These are phyloP conservation scores for Leccinum colubrinum DNA, from an alignment of 1,284 basidiomycete species.

Conservation along the genomic window DNA sequence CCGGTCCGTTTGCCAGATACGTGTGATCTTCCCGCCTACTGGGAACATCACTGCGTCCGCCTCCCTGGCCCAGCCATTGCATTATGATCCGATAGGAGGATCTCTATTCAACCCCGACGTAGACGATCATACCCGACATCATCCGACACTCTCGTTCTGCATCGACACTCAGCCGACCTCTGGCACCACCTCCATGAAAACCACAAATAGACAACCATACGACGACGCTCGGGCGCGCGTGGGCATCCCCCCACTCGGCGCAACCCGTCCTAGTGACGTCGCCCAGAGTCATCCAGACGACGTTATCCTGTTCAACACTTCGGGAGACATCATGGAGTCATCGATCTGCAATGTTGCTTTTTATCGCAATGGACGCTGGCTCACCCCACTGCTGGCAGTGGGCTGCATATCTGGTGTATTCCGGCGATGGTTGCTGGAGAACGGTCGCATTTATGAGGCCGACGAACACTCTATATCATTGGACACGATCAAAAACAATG, in stretches of 20 bases:
- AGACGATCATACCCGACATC: constrained; percentile 25
- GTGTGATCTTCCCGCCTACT: constrained; percentile 47
- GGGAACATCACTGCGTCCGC: constrained; percentile 47
- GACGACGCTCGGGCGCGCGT: constrained; percentile 57
- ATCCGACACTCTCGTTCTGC: constrained; percentile 40
- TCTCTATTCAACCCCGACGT: constrained; percentile 38
- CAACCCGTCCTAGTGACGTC: constrained; percentile 3
- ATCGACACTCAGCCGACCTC: constrained; percentile 55
- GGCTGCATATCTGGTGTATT: constrained; percentile 73
- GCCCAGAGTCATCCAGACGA: constrained; percentile 40
- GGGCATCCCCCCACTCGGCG: constrained; percentile 38
- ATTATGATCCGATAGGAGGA: constrained; percentile 43
- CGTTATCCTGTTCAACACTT: constrained; percentile 61
- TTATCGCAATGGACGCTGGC: constrained; percentile 53
- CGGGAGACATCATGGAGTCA: constrained; percentile 55
- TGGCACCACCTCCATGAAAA: constrained; percentile 59
- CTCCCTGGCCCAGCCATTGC: constrained; percentile 37
- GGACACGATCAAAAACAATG: constrained; percentile 48
- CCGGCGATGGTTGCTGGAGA: constrained; percentile 61
- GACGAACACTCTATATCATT: constrained; percentile 39
- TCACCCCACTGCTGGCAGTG: constrained; percentile 55
- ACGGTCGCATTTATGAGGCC: constrained; percentile 51
- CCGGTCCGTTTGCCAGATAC: constrained; percentile 42
- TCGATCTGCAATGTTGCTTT: constrained; percentile 70
- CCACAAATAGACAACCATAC: constrained; percentile 59